Evolutionary conservation across 1,284 basidiomycete genomes (phyloP).

Genomic region (Papiliotrema terrestris): DNA sequence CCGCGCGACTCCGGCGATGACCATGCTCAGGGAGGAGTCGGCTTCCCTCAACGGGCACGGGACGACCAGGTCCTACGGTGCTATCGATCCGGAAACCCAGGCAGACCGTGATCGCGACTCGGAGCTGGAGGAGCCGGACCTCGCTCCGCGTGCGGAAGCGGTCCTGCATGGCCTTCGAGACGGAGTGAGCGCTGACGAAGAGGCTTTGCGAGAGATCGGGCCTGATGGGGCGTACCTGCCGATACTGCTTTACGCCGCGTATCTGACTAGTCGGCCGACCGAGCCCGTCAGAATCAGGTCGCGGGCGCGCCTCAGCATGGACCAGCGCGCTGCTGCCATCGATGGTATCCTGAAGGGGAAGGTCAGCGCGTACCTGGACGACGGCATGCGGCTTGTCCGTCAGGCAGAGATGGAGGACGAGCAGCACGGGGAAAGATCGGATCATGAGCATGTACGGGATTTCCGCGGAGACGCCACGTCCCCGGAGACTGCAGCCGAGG

Average conservation of each 20-base stretch:
- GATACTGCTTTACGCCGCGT: background rate
- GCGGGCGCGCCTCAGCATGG: background rate
- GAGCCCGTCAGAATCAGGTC: background rate
- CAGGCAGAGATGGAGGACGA: too few relatives aligned
- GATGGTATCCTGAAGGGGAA: background rate
- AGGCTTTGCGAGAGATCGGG: background rate
- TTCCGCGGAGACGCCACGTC: too few relatives aligned
- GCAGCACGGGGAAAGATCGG: too few relatives aligned
- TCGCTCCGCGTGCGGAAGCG: background rate
- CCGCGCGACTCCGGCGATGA: too few relatives aligned
- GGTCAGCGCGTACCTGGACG: too few relatives aligned
- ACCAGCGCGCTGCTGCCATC: background rate
- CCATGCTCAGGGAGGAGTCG: too few relatives aligned
- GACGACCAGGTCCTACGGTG: too few relatives aligned
- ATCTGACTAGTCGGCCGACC: background rate
- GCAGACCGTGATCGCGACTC: too few relatives aligned
- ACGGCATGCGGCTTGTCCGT: too few relatives aligned
- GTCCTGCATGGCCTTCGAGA: background rate
- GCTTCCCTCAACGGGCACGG: too few relatives aligned
- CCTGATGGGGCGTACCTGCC: background rate
- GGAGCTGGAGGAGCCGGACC: background rate
- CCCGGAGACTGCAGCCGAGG: background rate
- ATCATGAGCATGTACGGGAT: too few relatives aligned
- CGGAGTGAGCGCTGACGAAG: background rate
- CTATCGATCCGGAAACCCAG: too few relatives aligned